phyloP scores from a whole-genome alignment of 371 early-diverging fungal genomes.

The Basidiobolus meristosporus region DNA sequence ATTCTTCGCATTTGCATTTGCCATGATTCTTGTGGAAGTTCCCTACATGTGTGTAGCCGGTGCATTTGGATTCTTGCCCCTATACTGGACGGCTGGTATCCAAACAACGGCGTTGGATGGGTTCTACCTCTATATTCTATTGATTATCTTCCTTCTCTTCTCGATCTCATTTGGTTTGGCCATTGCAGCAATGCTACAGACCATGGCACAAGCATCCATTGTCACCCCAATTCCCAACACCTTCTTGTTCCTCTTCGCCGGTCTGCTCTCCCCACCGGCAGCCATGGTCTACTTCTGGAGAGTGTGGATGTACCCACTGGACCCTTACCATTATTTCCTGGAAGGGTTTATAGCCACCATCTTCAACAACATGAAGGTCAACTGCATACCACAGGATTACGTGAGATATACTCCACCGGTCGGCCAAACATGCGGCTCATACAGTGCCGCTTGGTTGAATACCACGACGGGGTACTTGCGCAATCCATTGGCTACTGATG shows the following conservation, averaged over 20 bases:
- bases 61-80: slow-evolving; percentile 32
- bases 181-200: slow-evolving; percentile 43
- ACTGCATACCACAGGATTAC: slow-evolving; percentile 25
- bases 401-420: slow-evolving; percentile 25
- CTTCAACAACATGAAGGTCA: slow-evolving; percentile 24
- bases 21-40: slow-evolving; percentile 31
- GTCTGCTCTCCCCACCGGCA: slow-evolving; percentile 40
- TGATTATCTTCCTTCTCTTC: slow-evolving; percentile 35
- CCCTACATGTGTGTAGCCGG: slow-evolving; percentile 31
- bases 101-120: slow-evolving; percentile 15
- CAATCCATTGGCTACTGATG: slow-evolving; percentile 17
- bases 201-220: slow-evolving; percentile 31
- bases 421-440: slow-evolving; percentile 36
- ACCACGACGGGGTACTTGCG: slow-evolving; percentile 33
- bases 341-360: slow-evolving; percentile 45
- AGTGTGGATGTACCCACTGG: slow-evolving; percentile 61
- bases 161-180: slow-evolving; percentile 52
- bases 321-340: slow-evolving; percentile 52
- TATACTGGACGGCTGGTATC: slow-evolving; percentile 57
- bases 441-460: slow-evolving; percentile 28
- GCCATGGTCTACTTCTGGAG: slow-evolving; percentile 59
- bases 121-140: slow-evolving; percentile 37
- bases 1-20: slow-evolving; percentile 36
- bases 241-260: slow-evolving; percentile 46
- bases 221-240: slow-evolving; percentile 54